These are phyloP conservation scores for Rhodotorula toruloides DNA, from an alignment of 768 basidiomycete species.

Conservation along the genomic window DNA sequence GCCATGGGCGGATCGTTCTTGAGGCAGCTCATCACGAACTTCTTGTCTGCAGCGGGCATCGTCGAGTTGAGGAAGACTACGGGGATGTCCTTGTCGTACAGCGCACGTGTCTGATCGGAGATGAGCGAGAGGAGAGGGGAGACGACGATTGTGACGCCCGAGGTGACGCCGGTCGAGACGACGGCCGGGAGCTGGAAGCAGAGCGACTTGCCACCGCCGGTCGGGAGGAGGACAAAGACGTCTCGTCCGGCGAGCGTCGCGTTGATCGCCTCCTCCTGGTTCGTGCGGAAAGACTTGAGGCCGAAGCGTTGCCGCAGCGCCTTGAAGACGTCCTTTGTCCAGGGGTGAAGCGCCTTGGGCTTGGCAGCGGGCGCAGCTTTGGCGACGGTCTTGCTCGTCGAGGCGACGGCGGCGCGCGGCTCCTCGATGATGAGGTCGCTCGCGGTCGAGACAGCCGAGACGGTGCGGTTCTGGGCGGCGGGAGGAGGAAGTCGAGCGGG, in stretches of 20 bases:
- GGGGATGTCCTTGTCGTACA: conserved; percentile 62
- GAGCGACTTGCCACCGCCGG: conserved; percentile 50
- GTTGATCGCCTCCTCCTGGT: conserved; percentile 81
- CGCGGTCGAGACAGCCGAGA: conserved; percentile 6
- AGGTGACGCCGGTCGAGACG: conserved; percentile 63
- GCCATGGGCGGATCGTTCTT: conserved; percentile 50
- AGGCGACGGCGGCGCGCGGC: neutral
- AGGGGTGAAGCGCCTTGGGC: conserved; percentile 24
- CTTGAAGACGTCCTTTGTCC: conserved; percentile 53
- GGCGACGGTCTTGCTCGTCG: neutral
- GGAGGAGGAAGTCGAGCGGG: neutral
- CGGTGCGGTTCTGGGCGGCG: conserved; percentile 2
- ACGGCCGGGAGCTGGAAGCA: conserved; percentile 75
- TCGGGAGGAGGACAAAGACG: conserved; percentile 93
- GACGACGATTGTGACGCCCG: conserved; percentile 81
- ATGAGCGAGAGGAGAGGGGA: conserved; percentile 85
- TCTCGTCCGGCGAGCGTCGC: conserved; percentile 74
- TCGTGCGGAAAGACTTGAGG: conserved; percentile 64
- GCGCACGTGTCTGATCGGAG: conserved; percentile 72
- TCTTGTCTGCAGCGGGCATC: conserved; percentile 45
- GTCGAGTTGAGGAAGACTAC: conserved; percentile 64
- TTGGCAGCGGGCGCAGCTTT: neutral
- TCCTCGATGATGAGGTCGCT: conserved; percentile 19
- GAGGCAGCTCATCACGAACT: conserved; percentile 43
- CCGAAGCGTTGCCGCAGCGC: conserved; percentile 60